Base-by-base conservation (phyloP, 805 yeast species). In the Candida krabiensis region DNA sequence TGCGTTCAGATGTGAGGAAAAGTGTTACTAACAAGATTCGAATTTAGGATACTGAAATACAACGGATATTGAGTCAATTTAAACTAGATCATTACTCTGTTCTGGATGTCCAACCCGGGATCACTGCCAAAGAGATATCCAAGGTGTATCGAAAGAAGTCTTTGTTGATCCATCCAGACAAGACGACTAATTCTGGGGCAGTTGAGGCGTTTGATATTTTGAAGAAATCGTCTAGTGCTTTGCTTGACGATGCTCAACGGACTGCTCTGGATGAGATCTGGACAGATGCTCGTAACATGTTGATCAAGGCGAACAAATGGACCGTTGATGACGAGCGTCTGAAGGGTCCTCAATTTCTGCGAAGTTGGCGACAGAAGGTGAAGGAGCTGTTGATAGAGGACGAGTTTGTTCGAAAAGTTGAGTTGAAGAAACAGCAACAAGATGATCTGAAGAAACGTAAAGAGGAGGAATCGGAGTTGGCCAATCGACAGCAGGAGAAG, bases 111-210 rank as follows among this genome's bases (percentile, higher is more conserved):
- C 63, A 61, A 48, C 70, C 75, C 9, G 71, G 73, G 5, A 55
- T 68, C 39, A 53, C 71, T 1, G 44, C 54, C 4, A 42, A 51
- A 7, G 70, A 63, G 33, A 69, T 80, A 38, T 71, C 69, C 45
- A 73, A 66, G 41, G 48, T 61, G 27, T 83, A 70, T 53, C 62
- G 87, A 18, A 71, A 70, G 57, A 80, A 77, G 53, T 79, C 88
- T 2, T 60, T 83, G 25, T 58, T 79, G 41, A 75, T 83, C 13
- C 90, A 83, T 55, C 90, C 90, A 0, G 90, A 83, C 53, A 80
- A 79, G 52, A 69, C 77, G 1, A 53, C 59, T 21, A 73, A 81
- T 47, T 62, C 67, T 0, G 60, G 67, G n/a, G 86, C 88, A 0
- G 77, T 85, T 0, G 70, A 62, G 22, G 88, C 88, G 2, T 83